These are phyloP conservation scores for Plasmodium vinckei DNA, from an alignment of 169 alveolate species.

Conservation along the genomic window DNA sequence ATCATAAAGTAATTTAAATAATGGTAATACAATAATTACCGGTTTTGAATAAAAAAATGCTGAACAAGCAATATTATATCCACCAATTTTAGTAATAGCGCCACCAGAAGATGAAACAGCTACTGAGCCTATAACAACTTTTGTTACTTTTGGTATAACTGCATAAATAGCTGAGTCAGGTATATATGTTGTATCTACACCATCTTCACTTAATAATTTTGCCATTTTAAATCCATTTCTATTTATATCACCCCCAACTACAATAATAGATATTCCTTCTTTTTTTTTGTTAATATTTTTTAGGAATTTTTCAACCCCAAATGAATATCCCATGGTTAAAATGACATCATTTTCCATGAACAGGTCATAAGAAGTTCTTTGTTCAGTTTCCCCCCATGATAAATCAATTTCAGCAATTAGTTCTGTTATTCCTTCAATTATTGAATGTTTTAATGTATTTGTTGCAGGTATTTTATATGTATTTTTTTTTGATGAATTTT, in stretches of 20 bases:
- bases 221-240: constrained; percentile 69
- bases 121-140: constrained; percentile 64
- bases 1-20: constrained; percentile 64
- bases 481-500: constrained; percentile 26
- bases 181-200: constrained; percentile 74
- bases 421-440: constrained; percentile 68
- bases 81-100: constrained; percentile 69
- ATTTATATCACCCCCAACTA: constrained; percentile 74
- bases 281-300: constrained; percentile 67
- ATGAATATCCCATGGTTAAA: constrained; percentile 68
- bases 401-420: constrained; percentile 62
- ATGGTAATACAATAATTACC: constrained; percentile 66
- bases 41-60: constrained; percentile 61
- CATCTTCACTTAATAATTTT: constrained; percentile 66
- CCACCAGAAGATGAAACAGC: constrained; percentile 77
- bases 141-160: constrained; percentile 71
- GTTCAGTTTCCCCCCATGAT: constrained; percentile 75
- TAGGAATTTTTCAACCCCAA: constrained; percentile 66
- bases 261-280: constrained; percentile 74
- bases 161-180: constrained; percentile 72
- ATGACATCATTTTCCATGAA: constrained; percentile 76
- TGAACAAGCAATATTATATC: constrained; percentile 72
- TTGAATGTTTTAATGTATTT: constrained; percentile 65
- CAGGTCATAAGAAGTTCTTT: constrained; percentile 71
- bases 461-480: constrained; percentile 73